These are phyloP conservation scores for Apophysomyces variabilis DNA, from an alignment of 371 early-diverging fungal genomes.

Conservation along the genomic window DNA sequence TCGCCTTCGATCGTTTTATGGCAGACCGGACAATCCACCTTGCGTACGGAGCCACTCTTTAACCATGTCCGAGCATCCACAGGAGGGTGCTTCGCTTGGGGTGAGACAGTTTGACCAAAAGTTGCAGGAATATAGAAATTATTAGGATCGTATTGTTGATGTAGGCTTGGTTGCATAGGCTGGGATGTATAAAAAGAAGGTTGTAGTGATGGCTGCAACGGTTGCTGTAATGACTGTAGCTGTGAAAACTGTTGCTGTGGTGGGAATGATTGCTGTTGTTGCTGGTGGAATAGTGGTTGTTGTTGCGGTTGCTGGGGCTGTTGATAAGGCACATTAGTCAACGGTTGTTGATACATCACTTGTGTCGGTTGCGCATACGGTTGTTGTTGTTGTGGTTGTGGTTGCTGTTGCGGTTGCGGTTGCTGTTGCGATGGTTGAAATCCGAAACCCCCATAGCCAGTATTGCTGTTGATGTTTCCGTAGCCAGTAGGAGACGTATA, in stretches of 20 bases:
- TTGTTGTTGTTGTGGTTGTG: conserved; percentile 4
- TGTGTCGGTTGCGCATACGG: background rate
- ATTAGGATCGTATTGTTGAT: conserved; percentile 21
- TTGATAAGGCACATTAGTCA: background rate
- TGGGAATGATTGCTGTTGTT: conserved; percentile 31
- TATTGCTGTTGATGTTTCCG: conserved; percentile 8
- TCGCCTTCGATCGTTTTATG: conserved; percentile 53
- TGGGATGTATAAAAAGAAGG: conserved; percentile 16
- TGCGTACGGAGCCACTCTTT: conserved; percentile 41
- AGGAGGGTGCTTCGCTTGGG: conserved; percentile 37
- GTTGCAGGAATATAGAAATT: conserved; percentile 41
- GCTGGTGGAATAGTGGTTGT: conserved; percentile 20
- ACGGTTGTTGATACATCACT: background rate
- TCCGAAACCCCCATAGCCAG: background rate
- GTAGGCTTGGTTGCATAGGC: conserved; percentile 2
- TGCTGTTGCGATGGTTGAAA: conserved; percentile 19
- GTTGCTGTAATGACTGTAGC: conserved; percentile 11
- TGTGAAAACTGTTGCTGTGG: conserved; percentile 35
- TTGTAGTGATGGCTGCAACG: conserved; percentile 18
- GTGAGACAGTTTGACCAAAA: conserved; percentile 36
- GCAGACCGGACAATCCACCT: conserved; percentile 51
- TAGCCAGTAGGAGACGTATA: conserved; percentile 2
- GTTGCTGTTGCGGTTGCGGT: conserved; percentile 19
- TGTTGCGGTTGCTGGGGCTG: conserved; percentile 11
- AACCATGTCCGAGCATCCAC: conserved; percentile 42